Evolutionary conservation across 768 basidiomycete species (phyloP).

Genomic region (Leucosporidium scottii): DNA sequence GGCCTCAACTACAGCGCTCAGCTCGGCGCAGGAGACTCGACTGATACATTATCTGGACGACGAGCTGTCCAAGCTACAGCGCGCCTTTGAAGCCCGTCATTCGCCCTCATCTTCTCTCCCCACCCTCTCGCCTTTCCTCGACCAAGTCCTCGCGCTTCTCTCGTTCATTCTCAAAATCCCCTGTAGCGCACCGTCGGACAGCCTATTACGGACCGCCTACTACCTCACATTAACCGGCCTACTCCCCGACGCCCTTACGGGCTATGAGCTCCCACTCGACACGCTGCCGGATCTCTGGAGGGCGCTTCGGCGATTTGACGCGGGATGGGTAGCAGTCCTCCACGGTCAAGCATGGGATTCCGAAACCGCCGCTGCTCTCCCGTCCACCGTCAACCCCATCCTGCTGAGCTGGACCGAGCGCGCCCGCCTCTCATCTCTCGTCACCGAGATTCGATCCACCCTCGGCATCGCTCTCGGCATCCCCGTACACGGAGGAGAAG

Average conservation of each 20-base stretch:
- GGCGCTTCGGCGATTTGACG: constrained; percentile 15
- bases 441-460: too few relatives aligned
- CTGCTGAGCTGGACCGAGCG: background rate
- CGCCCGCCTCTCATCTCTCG: background rate
- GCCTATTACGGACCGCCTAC: constrained; percentile 14
- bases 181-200: background rate
- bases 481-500: too few relatives aligned
- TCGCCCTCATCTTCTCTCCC: background rate
- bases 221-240: constrained; percentile 15
- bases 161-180: constrained; percentile 25
- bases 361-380: background rate
- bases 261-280: constrained; percentile 9
- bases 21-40: constrained; percentile 12
- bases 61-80: constrained; percentile 1
- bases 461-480: too few relatives aligned
- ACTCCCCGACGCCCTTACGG: constrained; percentile 18
- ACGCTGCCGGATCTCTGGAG: background rate
- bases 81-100: constrained; percentile 14
- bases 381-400: background rate
- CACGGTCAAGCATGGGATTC: constrained; percentile 17
- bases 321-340: constrained; percentile 10
- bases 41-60: constrained; percentile 28
- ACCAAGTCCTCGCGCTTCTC: constrained; percentile 11
- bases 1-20: too few relatives aligned
- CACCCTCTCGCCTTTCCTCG: constrained; percentile 12